Evolutionary conservation across 768 basidiomycete species (phyloP).

Genomic region (Kwoniella sp.): DNA sequence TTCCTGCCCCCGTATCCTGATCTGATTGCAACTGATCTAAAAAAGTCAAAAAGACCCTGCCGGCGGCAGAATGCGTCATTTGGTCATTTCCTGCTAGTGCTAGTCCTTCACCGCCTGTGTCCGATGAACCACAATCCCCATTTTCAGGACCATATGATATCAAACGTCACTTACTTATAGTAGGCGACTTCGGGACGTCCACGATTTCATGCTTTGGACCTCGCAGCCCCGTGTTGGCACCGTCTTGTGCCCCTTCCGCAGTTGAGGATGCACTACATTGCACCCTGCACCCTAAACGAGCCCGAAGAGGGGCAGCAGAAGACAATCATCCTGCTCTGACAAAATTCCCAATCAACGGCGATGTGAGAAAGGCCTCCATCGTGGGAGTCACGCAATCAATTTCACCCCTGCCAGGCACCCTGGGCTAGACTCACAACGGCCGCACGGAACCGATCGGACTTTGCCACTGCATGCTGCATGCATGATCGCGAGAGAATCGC

Average conservation of each 20-base stretch:
- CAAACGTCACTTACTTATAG: slow-evolving; percentile 1
- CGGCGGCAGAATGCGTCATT: slow-evolving; percentile 1
- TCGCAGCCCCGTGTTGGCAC: not conserved
- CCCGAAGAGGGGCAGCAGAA: too few relatives aligned
- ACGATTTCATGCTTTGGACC: not conserved
- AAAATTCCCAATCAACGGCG: not conserved
- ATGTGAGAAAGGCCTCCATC: not conserved
- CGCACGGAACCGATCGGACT: slow-evolving; percentile 2
- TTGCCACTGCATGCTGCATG: not conserved
- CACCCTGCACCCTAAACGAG: too few relatives aligned
- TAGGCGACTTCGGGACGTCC: not conserved
- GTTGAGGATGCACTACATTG: not conserved
- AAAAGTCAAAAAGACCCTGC: not conserved
- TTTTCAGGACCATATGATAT: not conserved
- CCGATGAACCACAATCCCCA: too few relatives aligned
- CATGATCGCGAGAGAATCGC: not conserved
- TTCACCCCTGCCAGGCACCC: not conserved
- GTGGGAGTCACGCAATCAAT: slow-evolving; percentile 1
- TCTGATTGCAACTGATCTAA: not conserved
- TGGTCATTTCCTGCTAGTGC: not conserved
- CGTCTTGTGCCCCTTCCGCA: not conserved
- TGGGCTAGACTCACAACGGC: not conserved
- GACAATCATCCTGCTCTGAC: too few relatives aligned
- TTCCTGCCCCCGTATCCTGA: not conserved
- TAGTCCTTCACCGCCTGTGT: too few relatives aligned